These are phyloP conservation scores for Starmerella sirachaensis DNA, from an alignment of 805 yeast species.

Conservation along the genomic window DNA sequence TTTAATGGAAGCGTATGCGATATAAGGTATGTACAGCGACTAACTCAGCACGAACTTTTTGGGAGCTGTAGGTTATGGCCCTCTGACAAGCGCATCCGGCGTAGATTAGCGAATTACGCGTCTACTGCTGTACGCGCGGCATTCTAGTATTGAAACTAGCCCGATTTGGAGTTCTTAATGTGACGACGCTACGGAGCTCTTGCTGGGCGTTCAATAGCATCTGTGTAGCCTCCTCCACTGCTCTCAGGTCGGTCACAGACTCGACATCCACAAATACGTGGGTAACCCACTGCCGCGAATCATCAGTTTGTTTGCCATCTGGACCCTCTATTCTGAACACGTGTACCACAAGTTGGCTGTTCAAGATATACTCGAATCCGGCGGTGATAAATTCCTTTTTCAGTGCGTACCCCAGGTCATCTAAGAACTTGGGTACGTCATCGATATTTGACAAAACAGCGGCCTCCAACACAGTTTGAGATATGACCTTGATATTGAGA, in stretches of 20 bases:
- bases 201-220: slow-evolving; percentile 51
- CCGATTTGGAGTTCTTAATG: slow-evolving; percentile 64
- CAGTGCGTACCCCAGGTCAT: slow-evolving; percentile 58
- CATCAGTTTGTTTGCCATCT: slow-evolving; percentile 22
- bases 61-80: too few species aligned
- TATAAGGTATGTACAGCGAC: too few species aligned
- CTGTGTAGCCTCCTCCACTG: slow-evolving; percentile 51
- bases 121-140: too few species aligned
- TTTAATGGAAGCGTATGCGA: too few species aligned
- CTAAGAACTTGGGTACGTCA: slow-evolving; percentile 34
- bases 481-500: slow-evolving; percentile 36
- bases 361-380: slow-evolving; percentile 50
- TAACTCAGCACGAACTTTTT: too few species aligned
- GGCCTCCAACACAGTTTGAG: slow-evolving; percentile 56
- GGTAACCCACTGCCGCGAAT: slow-evolving; percentile 30
- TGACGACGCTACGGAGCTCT: slow-evolving; percentile 55
- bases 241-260: slow-evolving; percentile 62
- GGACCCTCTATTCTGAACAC: slow-evolving; percentile 35
- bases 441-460: slow-evolving; percentile 24
- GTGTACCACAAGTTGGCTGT: slow-evolving; percentile 44
- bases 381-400: slow-evolving; percentile 49
- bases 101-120: too few species aligned
- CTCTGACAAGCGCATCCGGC: too few species aligned
- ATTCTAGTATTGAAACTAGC: slow-evolving; percentile 71
- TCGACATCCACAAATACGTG: slow-evolving; percentile 61